A percentile compares a stretch with the other conserved stretches of the same genome.
phyloP scores from a whole-genome alignment of 192 early-diverging fungal genomes.

The Rhizophagus sp. region DNA sequence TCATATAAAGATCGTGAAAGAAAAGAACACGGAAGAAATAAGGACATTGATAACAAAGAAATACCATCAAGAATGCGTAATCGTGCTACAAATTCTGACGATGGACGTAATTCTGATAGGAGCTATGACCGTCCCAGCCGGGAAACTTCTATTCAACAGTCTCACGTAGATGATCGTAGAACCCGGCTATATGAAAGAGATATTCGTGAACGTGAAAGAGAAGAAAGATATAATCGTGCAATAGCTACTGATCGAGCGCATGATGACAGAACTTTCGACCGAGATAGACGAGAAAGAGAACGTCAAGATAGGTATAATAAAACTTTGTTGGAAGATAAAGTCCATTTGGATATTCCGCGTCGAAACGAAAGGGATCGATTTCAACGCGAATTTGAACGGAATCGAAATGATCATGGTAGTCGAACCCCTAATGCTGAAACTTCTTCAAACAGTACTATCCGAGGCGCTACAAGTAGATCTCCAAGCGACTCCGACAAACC shows the following conservation, averaged over 20 bases:
- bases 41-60: slow-evolving; percentile 10
- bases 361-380: slow-evolving; percentile 1
- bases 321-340: slow-evolving; percentile 20
- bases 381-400: neutral
- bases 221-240: slow-evolving; percentile 26
- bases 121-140: slow-evolving; percentile 1
- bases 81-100: slow-evolving; percentile 6
- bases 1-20: neutral
- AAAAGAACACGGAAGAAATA: neutral
- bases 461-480: slow-evolving; percentile 4
- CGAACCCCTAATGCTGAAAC: slow-evolving; percentile 7
- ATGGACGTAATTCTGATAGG: slow-evolving; percentile 18
- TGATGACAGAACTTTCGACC: neutral
- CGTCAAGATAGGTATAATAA: slow-evolving; percentile 21
- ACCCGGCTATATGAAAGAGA: neutral
- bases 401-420: neutral
- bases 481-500: neutral
- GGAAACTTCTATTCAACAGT: neutral
- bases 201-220: slow-evolving; percentile 7
- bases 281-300: slow-evolving; percentile 23
- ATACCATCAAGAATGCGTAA: neutral
- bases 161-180: slow-evolving; percentile 18
- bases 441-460: slow-evolving; percentile 8
- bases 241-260: neutral
- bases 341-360: slow-evolving; percentile 8